phyloP scores from a whole-genome alignment of 2,329 filamentous ascomycete genomes.

The Colletotrichum magnum region DNA sequence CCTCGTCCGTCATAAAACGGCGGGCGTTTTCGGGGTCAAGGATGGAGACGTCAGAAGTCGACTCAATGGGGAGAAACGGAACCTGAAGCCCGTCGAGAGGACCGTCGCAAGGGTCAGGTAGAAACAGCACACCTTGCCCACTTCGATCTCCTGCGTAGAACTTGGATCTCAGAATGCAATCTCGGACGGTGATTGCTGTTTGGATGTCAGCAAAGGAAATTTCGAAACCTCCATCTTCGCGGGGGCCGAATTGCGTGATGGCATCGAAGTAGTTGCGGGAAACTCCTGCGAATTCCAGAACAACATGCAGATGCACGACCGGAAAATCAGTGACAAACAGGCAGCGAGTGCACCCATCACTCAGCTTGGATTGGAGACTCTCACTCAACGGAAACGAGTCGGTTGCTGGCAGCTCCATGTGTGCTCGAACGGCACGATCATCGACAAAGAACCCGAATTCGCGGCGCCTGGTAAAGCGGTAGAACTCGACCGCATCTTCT shows the following conservation, averaged over 20 bases:
- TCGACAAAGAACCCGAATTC: slow-evolving; percentile 30
- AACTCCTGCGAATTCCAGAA: slow-evolving; percentile 19
- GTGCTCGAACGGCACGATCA: background rate
- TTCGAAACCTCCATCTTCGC: slow-evolving; percentile 28
- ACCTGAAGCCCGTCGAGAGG: slow-evolving; percentile 10
- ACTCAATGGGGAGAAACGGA: slow-evolving; percentile 13
- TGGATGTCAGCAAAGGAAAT: slow-evolving; percentile 28
- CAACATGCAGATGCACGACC: slow-evolving; percentile 8
- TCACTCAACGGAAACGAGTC: slow-evolving; percentile 32
- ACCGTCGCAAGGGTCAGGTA: slow-evolving; percentile 23
- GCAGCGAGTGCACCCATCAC: slow-evolving; percentile 26
- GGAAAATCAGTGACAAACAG: slow-evolving; percentile 29
- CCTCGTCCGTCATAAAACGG: slow-evolving; percentile 16
- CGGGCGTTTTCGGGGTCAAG: slow-evolving; percentile 12
- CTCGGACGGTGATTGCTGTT: slow-evolving; percentile 21
- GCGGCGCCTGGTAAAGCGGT: slow-evolving; percentile 6
- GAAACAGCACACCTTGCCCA: slow-evolving; percentile 5
- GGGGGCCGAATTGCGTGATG: slow-evolving; percentile 27
- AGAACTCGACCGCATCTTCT: slow-evolving; percentile 5
- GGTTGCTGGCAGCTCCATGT: slow-evolving; percentile 9
- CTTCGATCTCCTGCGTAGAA: background rate
- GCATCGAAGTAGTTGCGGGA: slow-evolving; percentile 12
- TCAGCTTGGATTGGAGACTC: background rate
- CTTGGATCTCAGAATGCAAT: slow-evolving; percentile 16
- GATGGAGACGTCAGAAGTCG: slow-evolving; percentile 3